Percentiles rank a stretch among this genome's conserved stretches.
phyloP scores from a whole-genome alignment of 306 rosid genomes.

The Purshia tridentata region DNA sequence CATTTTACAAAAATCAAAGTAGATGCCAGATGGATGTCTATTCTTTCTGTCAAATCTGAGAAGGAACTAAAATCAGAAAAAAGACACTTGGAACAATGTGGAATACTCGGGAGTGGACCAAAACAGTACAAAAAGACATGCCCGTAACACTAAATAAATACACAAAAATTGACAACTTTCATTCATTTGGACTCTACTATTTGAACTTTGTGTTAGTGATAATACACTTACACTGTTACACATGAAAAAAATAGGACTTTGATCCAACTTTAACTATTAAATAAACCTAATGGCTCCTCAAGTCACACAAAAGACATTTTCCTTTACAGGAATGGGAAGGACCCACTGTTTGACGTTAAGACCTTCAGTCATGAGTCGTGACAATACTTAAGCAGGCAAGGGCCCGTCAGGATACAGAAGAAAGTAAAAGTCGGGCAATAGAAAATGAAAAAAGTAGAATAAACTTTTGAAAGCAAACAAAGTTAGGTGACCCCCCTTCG shows the following conservation, averaged over 20 bases:
- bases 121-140: neutral
- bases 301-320: neutral
- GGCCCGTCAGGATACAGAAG: constrained; percentile 9
- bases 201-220: neutral
- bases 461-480: constrained; percentile 16
- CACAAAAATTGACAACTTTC: constrained; percentile 21
- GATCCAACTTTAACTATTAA: neutral
- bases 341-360: neutral
- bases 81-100: neutral
- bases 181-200: constrained; percentile 15
- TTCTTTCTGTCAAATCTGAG: neutral
- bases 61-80: neutral
- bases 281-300: neutral
- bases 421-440: neutral
- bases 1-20: neutral
- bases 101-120: constrained; percentile 9
- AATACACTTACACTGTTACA: neutral
- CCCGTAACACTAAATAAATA: constrained; percentile 11
- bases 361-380: neutral
- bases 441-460: neutral
- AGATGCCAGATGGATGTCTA: neutral
- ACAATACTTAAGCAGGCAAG: neutral
- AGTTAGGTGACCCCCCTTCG: neutral
- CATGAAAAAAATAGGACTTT: neutral
- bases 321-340: neutral